These are phyloP conservation scores for Marchantia polymorpha DNA, from an alignment of 225 moss, liverwort and hornwort genomes.

Conservation along the genomic window DNA sequence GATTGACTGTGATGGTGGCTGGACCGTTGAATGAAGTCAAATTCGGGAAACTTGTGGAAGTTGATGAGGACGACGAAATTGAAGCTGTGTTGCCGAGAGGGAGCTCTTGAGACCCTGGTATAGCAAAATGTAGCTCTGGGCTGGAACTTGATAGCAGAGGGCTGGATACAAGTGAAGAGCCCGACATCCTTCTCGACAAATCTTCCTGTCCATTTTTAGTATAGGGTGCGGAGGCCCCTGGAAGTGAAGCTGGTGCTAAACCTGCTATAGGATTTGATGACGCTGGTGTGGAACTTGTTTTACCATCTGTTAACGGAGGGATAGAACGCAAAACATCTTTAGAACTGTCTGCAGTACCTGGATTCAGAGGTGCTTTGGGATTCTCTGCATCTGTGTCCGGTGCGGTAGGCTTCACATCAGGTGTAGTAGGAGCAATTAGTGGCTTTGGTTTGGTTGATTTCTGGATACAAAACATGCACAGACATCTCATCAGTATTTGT, in stretches of 20 bases:
- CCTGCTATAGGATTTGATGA: slow-evolving; percentile 17
- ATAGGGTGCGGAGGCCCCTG: not conserved
- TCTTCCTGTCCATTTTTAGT: not conserved
- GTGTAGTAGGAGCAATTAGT: not conserved
- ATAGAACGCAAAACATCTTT: not conserved
- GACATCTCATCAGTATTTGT: not conserved
- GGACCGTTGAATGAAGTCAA: not conserved
- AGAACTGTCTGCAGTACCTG: not conserved
- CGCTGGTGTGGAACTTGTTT: not conserved
- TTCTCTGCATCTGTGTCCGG: slow-evolving; percentile 25
- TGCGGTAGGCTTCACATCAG: not conserved
- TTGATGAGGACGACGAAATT: not conserved
- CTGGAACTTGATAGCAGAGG: not conserved
- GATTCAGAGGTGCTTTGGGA: slow-evolving; percentile 5
- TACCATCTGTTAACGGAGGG: not conserved
- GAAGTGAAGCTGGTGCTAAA: not conserved
- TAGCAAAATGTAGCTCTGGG: too few relatives aligned
- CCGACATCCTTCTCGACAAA: not conserved
- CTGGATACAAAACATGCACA: slow-evolving; percentile 12
- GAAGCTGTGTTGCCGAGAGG: not conserved
- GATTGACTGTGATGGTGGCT: not conserved
- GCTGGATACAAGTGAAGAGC: not conserved
- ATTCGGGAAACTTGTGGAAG: not conserved
- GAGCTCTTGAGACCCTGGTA: not conserved
- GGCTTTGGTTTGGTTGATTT: slow-evolving; percentile 35